Base-by-base conservation (phyloP, 441 rosid genomes). In the Eruca vesicaria region DNA sequence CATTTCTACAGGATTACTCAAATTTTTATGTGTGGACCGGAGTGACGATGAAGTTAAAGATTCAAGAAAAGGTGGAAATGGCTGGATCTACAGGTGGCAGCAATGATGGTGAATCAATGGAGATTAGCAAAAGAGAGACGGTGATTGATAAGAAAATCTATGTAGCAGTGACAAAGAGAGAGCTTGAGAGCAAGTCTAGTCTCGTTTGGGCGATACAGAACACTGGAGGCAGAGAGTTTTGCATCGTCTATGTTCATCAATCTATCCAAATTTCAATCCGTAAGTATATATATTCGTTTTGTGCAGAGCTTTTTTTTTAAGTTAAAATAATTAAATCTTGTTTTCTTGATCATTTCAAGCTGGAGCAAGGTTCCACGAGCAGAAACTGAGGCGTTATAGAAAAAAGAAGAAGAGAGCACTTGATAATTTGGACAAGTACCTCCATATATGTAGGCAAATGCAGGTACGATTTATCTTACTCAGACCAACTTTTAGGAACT, bases 171-270 rank as follows among this genome's bases (percentile, higher is more conserved):
- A 59, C 68, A 6, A 89, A 86, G 53, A 90, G 78, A 68, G 78
- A 82, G 2, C 72, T 87, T 28, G 88, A 87, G 41, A 86, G 84
- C 69, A 76, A 76, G 66, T 85, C 80, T 60, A 79, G 81, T 72
- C 78, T 94, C 9, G n/a, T n/a, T n/a, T n/a, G n/a, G n/a, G n/a
- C n/a, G n/a, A n/a, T n/a, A n/a, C n/a, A n/a, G n/a, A n/a, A n/a
- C n/a, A n/a, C n/a, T n/a, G n/a, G n/a, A n/a, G n/a, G n/a, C n/a
- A n/a, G n/a, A n/a, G n/a, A n/a, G 10, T 79, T 89, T 74, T 89
- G 91, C 74, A 79, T 91, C 43, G 48, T 89, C 75, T 83, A 89
- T 78, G 94, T 91, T 77, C 91, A 88, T 63, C 83, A 82, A 64
- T 86, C 86, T 0, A 80, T 90, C 9, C 53, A 48, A 6, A 48